Conservation (phyloP, 2,329 filamentous ascomycete genomes). For the Penicillium sp. region DNA sequence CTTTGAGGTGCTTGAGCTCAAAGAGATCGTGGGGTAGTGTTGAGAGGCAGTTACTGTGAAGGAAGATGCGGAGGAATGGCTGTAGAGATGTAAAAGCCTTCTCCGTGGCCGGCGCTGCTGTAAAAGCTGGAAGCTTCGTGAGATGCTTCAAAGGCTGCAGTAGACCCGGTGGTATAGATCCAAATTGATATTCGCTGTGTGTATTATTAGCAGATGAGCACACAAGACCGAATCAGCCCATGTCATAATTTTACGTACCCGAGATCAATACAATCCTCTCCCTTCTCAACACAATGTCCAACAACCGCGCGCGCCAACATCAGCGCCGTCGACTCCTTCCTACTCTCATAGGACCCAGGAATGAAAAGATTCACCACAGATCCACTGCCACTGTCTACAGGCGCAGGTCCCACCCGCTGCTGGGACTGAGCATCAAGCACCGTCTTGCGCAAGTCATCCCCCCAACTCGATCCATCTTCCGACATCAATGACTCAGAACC, state of each 20-base stretch:
- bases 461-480: conserved; percentile 36
- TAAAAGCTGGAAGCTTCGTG: conserved; percentile 39
- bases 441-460: conserved; percentile 38
- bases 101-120: conserved; percentile 34
- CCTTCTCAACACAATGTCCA: conserved; percentile 43
- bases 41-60: conserved; percentile 42
- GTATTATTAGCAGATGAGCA: background rate
- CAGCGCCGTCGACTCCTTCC: conserved; percentile 37
- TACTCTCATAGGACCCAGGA: conserved; percentile 18
- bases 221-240: background rate
- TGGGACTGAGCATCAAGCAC: conserved; percentile 17
- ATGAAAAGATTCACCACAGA: conserved; percentile 4
- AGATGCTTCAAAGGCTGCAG: conserved; percentile 39
- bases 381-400: conserved; percentile 4
- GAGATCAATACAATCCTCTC: conserved; percentile 45
- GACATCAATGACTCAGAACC: conserved; percentile 33
- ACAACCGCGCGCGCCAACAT: conserved; percentile 37
- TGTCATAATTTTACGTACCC: conserved; percentile 37
- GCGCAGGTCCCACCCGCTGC: background rate
- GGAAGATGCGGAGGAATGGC: conserved; percentile 43
- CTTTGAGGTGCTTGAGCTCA: conserved; percentile 39
- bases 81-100: conserved; percentile 40
- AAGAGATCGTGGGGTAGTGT: conserved; percentile 42
- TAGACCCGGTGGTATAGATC: conserved; percentile 32
- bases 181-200: conserved; percentile 32